Percentiles rank a stretch among this genome's conserved stretches.
Conservation (phyloP, 768 basidiomycete species). For the Lentinula sp. region DNA sequence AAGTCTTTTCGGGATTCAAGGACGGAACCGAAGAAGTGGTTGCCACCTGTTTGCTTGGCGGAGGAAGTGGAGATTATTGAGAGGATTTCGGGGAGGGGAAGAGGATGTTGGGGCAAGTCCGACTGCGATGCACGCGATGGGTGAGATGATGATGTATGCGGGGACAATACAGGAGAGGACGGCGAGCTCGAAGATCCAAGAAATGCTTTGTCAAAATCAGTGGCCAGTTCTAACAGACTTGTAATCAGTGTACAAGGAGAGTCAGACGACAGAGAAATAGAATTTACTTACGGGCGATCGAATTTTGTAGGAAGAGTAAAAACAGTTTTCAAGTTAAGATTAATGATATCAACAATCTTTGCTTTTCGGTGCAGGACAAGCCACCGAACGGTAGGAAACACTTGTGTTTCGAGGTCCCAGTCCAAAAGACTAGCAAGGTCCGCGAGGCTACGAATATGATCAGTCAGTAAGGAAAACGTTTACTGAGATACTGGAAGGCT, state of each 20-base stretch:
- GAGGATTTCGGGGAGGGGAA: conserved; percentile 7
- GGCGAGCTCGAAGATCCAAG: neutral
- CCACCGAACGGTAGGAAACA: conserved; percentile 89
- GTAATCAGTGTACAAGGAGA: neutral
- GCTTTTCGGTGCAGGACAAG: conserved; percentile 87
- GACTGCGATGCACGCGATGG: neutral
- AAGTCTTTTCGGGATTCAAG: conserved; percentile 56
- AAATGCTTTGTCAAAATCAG: conserved; percentile 61
- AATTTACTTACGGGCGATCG: conserved; percentile 46
- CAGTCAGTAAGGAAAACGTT: neutral
- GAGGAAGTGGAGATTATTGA: conserved; percentile 60
- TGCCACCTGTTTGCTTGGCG: conserved; percentile 49
- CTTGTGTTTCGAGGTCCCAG: conserved; percentile 77
- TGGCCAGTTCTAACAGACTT: conserved; percentile 53
- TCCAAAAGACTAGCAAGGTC: conserved; percentile 79
- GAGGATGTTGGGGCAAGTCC: neutral
- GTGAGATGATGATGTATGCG: neutral
- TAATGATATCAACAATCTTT: conserved; percentile 83
- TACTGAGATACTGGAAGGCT: conserved; percentile 20
- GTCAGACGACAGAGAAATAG: conserved; percentile 7
- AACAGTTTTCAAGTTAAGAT: conserved; percentile 71
- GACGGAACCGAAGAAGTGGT: conserved; percentile 78
- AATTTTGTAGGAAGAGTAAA: conserved; percentile 71
- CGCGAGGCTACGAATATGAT: conserved; percentile 42
- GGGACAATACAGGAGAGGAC: neutral